phyloP scores from a whole-genome alignment of 495 filamentous ascomycete species.

The Aspergillus affinis region DNA sequence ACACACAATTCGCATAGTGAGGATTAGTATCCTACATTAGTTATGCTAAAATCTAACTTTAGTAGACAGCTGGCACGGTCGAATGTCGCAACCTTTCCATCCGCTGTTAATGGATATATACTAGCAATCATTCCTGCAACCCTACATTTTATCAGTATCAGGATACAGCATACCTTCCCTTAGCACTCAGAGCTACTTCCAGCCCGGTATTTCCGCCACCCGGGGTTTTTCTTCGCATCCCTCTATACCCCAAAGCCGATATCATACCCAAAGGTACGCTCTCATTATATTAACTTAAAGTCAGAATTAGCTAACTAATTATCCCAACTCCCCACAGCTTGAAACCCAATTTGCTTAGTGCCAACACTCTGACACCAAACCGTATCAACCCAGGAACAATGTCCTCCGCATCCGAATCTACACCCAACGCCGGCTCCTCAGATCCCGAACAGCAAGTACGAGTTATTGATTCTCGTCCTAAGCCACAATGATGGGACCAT shows the following conservation, averaged over 20 bases:
- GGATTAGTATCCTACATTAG: no score
- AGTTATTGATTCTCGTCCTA: slow-evolving; percentile 72
- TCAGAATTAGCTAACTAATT: slow-evolving; percentile 5
- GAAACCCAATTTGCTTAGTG: no score
- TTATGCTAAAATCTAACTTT: no score
- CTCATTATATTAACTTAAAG: neutral
- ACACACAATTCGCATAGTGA: no score
- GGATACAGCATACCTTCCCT: slow-evolving; percentile 18
- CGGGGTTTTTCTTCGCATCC: slow-evolving; percentile 22
- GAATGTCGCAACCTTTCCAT: slow-evolving; percentile 21
- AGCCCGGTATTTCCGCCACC: slow-evolving; percentile 15
- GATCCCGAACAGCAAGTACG: slow-evolving; percentile 56
- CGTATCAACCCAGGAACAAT: slow-evolving; percentile 29
- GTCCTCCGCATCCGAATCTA: slow-evolving; percentile 33
- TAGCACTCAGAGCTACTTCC: slow-evolving; percentile 22
- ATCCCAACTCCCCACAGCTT: slow-evolving; percentile 14
- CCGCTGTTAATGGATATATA: no score
- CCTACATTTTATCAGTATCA: slow-evolving; percentile 17
- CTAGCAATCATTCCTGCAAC: slow-evolving; percentile 21
- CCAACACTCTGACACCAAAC: no score
- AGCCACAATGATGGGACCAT: slow-evolving; percentile 94
- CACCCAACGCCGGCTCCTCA: slow-evolving; percentile 19
- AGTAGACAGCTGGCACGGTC: slow-evolving; percentile 27
- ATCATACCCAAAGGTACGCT: slow-evolving; percentile 25
- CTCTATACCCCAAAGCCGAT: slow-evolving; percentile 13